Evolutionary conservation across 1,284 basidiomycete species (phyloP), one percentile per base, ranked within the genome.

Genomic region (Peniophora sp.): DNA sequence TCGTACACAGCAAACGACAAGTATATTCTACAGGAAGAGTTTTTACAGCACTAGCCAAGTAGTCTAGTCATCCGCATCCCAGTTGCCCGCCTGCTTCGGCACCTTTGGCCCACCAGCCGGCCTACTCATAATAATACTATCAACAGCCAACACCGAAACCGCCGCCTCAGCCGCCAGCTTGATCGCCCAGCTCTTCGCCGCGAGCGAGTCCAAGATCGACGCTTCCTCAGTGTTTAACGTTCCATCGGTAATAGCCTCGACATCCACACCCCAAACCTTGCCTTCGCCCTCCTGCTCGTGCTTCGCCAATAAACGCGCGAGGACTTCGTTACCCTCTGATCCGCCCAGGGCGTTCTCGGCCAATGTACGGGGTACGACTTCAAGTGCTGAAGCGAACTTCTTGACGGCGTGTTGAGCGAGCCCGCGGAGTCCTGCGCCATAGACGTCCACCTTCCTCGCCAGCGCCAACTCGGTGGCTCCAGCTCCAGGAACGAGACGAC

Each of bases 41-140:
- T n/a, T n/a, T n/a, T n/a, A n/a, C n/a, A n/a, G n/a, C n/a, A n/a
- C n/a, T n/a, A n/a, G n/a, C n/a, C n/a, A n/a, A n/a, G n/a, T n/a
- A n/a, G n/a, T n/a, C n/a, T n/a, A n/a, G n/a, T n/a, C n/a, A 49
- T 90, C 88, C 19, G 84, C 84, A 57, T 91, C 89, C 88, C 88
- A 91, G 63, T 89, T 88, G 16, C 85, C 81, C 38, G 84, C 74
- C 63, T 91, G 89, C 62, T 91, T 86, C 51, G 88, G 88, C 53
- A 91, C 73, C 64, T 90, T 91, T 44, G 88, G 88, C 50, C 88
- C 88, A 51, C 92, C 92, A 1, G 92, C 91, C 48, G 90, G 90
- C 65, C 92, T 93, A 68, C 90, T 92, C 83, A 97, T 96, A 71
- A 99, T 99, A 69, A 98, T 97, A 61, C 89, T 92, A 69, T 99